Conservation (phyloP, 345 rosid genomes). For the Acer yangbiense region DNA sequence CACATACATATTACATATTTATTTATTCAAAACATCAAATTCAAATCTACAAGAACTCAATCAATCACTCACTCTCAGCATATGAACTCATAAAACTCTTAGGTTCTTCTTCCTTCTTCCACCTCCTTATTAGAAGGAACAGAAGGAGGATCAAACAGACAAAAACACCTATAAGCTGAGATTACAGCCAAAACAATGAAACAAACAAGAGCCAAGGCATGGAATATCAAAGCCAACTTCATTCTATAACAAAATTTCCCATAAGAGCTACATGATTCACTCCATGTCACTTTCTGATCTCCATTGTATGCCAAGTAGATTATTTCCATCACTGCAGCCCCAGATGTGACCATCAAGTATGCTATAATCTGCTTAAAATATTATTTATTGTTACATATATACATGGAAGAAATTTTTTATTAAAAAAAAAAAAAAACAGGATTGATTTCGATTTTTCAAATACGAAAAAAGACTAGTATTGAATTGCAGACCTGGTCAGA, state of each 20-base stretch:
- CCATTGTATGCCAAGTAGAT: slow-evolving; percentile 66
- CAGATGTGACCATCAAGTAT: slow-evolving; percentile 79
- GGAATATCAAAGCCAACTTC: slow-evolving; percentile 61
- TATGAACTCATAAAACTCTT: background rate
- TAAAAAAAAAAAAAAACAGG: too few relatives aligned
- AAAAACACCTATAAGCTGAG: slow-evolving; percentile 80
- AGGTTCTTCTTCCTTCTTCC: slow-evolving; percentile 21
- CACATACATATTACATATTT: too few relatives aligned
- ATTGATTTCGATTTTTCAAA: background rate
- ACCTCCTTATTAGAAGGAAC: slow-evolving; percentile 34
- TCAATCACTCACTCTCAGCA: background rate
- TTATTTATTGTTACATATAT: background rate
- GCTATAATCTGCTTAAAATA: slow-evolving; percentile 54
- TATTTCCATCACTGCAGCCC: slow-evolving; percentile 68
- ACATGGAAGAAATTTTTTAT: background rate
- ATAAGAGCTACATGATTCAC: slow-evolving; percentile 69
- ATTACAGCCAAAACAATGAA: slow-evolving; percentile 63
- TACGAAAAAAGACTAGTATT: background rate
- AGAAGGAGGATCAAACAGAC: slow-evolving; percentile 63
- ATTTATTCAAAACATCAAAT: slow-evolving; percentile 4
- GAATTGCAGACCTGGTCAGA: slow-evolving; percentile 74
- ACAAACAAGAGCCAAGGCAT: slow-evolving; percentile 54
- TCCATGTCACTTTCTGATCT: slow-evolving; percentile 73
- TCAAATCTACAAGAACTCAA: background rate
- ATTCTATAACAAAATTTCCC: slow-evolving; percentile 63